Conservation (phyloP, 164 flowering plant species). For the Taxillus chinensis region DNA sequence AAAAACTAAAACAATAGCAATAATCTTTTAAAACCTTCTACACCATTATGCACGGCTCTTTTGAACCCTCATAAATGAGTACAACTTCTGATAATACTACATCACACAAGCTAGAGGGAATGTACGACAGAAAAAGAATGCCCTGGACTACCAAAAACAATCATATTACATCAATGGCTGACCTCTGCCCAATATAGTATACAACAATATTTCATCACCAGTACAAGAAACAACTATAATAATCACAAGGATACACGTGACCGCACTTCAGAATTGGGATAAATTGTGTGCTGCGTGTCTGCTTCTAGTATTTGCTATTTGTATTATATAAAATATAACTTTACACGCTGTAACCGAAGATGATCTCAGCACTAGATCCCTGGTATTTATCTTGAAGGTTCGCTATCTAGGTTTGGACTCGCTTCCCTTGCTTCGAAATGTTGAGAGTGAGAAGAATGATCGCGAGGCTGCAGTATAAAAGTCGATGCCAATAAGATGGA, state of each 20-base stretch:
- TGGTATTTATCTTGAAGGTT: not conserved
- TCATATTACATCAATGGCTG: not conserved
- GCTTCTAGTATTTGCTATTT: constrained; percentile 15
- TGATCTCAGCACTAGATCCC: constrained; percentile 7
- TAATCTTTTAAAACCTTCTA: too few relatives aligned
- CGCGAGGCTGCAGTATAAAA: constrained; percentile 56
- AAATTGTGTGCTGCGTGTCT: constrained; percentile 9
- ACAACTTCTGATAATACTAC: not conserved
- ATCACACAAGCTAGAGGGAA: not conserved
- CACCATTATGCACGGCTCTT: too few relatives aligned
- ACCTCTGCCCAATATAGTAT: not conserved
- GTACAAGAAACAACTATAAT: not conserved
- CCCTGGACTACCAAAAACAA: not conserved
- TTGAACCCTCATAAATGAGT: too few relatives aligned
- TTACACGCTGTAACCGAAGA: constrained; percentile 12
- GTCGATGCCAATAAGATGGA: constrained; percentile 5
- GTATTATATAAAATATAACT: constrained; percentile 8
- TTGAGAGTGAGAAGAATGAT: constrained; percentile 87
- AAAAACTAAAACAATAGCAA: too few relatives aligned
- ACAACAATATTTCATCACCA: too few relatives aligned
- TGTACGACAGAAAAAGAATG: not conserved
- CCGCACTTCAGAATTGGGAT: constrained; percentile 5
- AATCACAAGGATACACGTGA: constrained; percentile 12
- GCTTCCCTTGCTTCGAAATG: constrained; percentile 91
- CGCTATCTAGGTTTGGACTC: constrained; percentile 72